Evolutionary conservation across 148 eudicot species (phyloP), one percentile per base, ranked within the genome.

Genomic region (Vaccinium corymbosum): DNA sequence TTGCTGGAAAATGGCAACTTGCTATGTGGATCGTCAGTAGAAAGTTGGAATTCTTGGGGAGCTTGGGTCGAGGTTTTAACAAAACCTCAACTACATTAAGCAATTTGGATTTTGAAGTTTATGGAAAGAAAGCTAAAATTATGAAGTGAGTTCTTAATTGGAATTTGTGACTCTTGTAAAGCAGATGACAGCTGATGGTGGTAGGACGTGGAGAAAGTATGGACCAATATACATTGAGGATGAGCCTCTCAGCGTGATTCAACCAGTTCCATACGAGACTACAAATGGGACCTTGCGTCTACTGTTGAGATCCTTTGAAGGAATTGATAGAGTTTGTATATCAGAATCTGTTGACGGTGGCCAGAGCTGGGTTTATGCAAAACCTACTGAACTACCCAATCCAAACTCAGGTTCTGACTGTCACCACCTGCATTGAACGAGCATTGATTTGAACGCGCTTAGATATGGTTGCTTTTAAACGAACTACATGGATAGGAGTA

Each of bases 1-100:
- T 76, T 97, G 87, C 89, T 97, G 75, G 95, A 78, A 68, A 89
- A 93, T 80, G 98, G 95, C 55, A 86, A 85, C 89, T 87, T 97
- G 91, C 92, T 97, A 3, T 97, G 99, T 84, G 98, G 99, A 79
- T 97, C 99, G 25, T 97, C 99, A 78, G 98, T 97, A 3, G 99
- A 97, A 87, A 97, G 99, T 89, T 97, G 99, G 99, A 97, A 94
- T 86, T 92, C 99, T 72, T 97, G 99, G 99, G 98, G 99, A 1
- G 90, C 99, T 66, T 97, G 98, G 99, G 90, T 93, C 66, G 99
- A 97, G 97, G 99, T 96, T 68, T 35, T 85, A 4, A 50, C 55
- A 29, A 78, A 76, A 80, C 32, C 49, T 27, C 35, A 22, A 38
- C 27, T 80, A 19, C 17, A 29, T 82, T 51, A 52, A 32, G 51